Evolutionary conservation across 2,329 filamentous ascomycete genomes (phyloP), one percentile per base, ranked within the genome.

Genomic region (Fusarium poae): DNA sequence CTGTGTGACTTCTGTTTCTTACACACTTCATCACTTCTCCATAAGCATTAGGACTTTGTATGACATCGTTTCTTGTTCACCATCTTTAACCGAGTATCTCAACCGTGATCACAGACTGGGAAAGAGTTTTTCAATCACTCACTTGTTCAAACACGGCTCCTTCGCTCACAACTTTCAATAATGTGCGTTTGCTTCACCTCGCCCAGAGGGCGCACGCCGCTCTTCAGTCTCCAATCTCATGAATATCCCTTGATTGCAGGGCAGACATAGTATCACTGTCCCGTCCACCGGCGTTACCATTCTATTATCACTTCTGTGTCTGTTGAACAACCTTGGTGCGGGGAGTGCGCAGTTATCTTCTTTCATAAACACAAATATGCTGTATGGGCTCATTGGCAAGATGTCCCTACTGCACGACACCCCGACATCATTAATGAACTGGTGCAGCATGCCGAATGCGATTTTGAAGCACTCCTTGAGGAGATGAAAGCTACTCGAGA

Each of bases 331-430:
- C 77, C 78, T 2, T 51, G 62, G 5, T 79, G 77, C 32, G 77
- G 77, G 65, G 78, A 79, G 54, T 79, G 78, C 40, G 74, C 78
- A 21, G 72, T 72, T 20, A 45, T 78, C 10, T 78, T 74, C 65
- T 77, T 70, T 48, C 23, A 70, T 44, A 27, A 49, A 5, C 27
- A 49, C 13, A 37, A 51, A n/a, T 18, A 37, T 8, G 70, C 63
- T 4, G 16, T 44, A 23, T 78, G 76, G 77, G 13, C 72, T 23
- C 59, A 43, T 8, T 34, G 29, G 2, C 43, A 57, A 5, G 78
- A 79, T 45, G 3, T 67, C 7, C 43, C 43, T 30, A 30, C 25
- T 29, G 21, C 27, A 16, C 12, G 4, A 20, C 25, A 32, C n/a
- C 11, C 10, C 43, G 11, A 6, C 13, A 18, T 9, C 27, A 13